Percentiles rank a stretch among this genome's conserved stretches.
Evolutionary conservation across 1,284 basidiomycete genomes (phyloP).

Genomic region (Irpex sp.): DNA sequence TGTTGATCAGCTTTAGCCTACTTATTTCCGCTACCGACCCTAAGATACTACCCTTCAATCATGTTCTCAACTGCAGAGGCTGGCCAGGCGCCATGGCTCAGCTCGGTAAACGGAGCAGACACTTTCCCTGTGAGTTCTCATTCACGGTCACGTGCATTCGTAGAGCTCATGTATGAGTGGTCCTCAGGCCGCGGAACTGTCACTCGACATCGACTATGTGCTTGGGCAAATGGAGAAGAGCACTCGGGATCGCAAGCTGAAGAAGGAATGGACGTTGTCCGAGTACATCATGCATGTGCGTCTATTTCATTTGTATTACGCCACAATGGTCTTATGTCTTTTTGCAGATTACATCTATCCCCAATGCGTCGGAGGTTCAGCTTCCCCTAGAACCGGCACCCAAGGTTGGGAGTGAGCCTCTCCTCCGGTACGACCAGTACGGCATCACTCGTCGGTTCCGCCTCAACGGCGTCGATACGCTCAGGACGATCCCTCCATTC

Average conservation of each 20-base stretch:
- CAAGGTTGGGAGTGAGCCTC: not conserved
- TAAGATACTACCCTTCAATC: not conserved
- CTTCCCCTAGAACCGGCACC: not conserved
- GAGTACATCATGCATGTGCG: not conserved
- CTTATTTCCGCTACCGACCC: not conserved
- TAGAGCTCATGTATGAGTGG: not conserved
- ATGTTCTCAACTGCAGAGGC: not conserved
- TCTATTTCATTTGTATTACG: not conserved
- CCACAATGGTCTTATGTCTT: not conserved
- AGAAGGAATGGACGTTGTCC: not conserved
- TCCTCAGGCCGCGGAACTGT: not conserved
- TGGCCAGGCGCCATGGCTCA: conserved; percentile 1
- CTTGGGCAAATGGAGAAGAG: not conserved
- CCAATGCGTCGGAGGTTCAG: not conserved
- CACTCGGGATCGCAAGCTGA: not conserved
- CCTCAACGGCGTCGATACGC: not conserved
- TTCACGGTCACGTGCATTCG: not conserved
- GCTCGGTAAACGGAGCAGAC: not conserved
- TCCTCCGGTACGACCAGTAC: not conserved
- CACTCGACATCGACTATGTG: not conserved
- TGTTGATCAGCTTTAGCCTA: conserved; percentile 1
- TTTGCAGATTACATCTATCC: not conserved
- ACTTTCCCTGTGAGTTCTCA: not conserved
- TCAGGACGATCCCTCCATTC: not conserved
- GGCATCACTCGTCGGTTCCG: not conserved